These are phyloP conservation scores for Ophiostoma piceae DNA, from an alignment of 2,329 filamentous ascomycete species.

Conservation along the genomic window DNA sequence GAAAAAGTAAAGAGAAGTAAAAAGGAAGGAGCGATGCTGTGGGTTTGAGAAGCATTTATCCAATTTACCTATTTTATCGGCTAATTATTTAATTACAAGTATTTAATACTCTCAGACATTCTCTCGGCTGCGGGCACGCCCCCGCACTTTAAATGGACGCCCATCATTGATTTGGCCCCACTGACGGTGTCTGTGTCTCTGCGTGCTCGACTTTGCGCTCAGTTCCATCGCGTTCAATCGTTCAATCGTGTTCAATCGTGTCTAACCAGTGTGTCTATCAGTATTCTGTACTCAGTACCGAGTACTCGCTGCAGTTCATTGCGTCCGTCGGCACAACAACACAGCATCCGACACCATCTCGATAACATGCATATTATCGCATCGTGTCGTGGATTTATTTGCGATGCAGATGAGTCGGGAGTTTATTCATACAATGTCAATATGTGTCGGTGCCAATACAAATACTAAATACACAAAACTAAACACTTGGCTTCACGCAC, in stretches of 20 bases:
- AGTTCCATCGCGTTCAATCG: not conserved
- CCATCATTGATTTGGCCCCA: not conserved
- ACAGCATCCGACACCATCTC: not conserved
- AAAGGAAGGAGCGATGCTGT: not conserved
- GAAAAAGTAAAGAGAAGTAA: constrained; percentile 10
- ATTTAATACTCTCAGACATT: not conserved
- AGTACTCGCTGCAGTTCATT: not conserved
- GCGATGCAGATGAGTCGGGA: too few species aligned
- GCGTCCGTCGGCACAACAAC: constrained; percentile 6
- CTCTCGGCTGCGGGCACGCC: not conserved
- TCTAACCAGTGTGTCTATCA: too few species aligned
- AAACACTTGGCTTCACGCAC: not conserved
- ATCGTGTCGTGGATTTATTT: not conserved
- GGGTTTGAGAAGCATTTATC: not conserved
- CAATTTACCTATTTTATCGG: not conserved
- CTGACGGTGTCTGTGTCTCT: not conserved
- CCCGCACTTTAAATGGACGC: constrained; percentile 11
- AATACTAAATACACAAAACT: not conserved
- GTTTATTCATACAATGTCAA: too few species aligned
- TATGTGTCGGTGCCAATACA: too few species aligned
- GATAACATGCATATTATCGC: not conserved
- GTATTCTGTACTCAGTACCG: not conserved
- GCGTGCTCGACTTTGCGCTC: not conserved
- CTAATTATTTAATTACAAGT: not conserved
- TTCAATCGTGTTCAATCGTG: too few species aligned